Base-by-base conservation (phyloP, 2,329 filamentous ascomycete genomes). In the Colletotrichum lupini region DNA sequence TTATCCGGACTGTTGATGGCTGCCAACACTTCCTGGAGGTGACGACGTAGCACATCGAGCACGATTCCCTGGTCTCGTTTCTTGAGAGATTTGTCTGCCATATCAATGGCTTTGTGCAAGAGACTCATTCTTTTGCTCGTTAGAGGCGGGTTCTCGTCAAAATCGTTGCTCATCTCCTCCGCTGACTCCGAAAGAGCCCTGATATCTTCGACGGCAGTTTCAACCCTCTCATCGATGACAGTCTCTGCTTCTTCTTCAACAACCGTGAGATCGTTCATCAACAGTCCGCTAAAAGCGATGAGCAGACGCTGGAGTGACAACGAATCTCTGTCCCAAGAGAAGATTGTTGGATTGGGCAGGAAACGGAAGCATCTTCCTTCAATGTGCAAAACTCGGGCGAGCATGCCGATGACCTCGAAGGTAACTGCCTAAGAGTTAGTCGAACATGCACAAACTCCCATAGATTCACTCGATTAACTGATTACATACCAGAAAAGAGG, bases 261-360 rank as follows among this genome's bases (percentile, higher is more conserved):
- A 8, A 30, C 24, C 1, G 14, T 61, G 49, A 81, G 79, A 11
- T 76, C 30, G 11, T 32, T 6, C 0, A 72, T 69, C 4, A 85
- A 76, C 5, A 79, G 77, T 1, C 74, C 72, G 11, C 76, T 57
- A 75, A 83, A 88, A 1, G 84, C 82, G 19, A 79, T 75, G 58
- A 88, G 77, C 1, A 88, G 77, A 58, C 82, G 83, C 8, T 79
- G 76, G 0, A 89, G 76, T 35, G 83, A 85, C n/a, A 89, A 83
- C 1, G 84, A 84, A 26, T 84, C 82, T 69, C 83, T 87, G 69
- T 89, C 84, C 88, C 88, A 91, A n/a, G 79, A 80, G 62, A 87
- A 87, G 1, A 84, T 82, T 0, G 89, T 90, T 0, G 84, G 84
- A 63, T 86, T 86, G 0, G 84, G 84, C 8, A 86, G 76, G 78